Conservation (phyloP, 1,284 basidiomycete species). For the Sutorius eximius region DNA sequence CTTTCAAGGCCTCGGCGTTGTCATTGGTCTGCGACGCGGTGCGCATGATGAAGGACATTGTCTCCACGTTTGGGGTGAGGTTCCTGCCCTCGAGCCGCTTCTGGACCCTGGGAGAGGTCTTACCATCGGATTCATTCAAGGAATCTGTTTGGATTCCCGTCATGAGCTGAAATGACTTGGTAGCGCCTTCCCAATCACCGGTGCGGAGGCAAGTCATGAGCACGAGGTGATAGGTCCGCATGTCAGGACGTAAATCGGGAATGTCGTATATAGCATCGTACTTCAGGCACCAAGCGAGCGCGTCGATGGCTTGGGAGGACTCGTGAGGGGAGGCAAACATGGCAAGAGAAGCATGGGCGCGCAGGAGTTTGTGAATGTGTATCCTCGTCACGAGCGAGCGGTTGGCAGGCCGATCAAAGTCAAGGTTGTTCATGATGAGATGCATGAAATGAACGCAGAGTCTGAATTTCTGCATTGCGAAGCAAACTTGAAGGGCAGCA, state of each 20-base stretch:
- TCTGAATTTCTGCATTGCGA: conserved; percentile 44
- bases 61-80: conserved; percentile 46
- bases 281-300: conserved; percentile 63
- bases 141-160: conserved; percentile 57
- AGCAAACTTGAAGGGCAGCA: conserved; percentile 57
- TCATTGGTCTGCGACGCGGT: conserved; percentile 52
- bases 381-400: conserved; percentile 46
- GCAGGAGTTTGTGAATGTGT: conserved; percentile 61
- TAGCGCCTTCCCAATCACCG: conserved; percentile 59
- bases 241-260: conserved; percentile 47
- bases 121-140: conserved; percentile 47
- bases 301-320: conserved; percentile 46
- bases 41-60: conserved; percentile 53
- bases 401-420: conserved; percentile 34
- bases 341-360: conserved; percentile 48
- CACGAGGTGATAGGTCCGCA: conserved; percentile 55
- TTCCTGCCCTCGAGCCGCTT: conserved; percentile 43
- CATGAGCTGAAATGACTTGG: conserved; percentile 62
- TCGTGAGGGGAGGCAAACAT: conserved; percentile 33
- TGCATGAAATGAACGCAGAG: conserved; percentile 56
- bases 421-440: conserved; percentile 46
- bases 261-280: conserved; percentile 43
- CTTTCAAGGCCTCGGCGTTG: conserved; percentile 51
- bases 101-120: conserved; percentile 37
- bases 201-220: conserved; percentile 59